Conservation (phyloP, 176 grass and related monocot genomes). For the Zea mays region Zm-B73-REFERENCE-NAM-5.0 NC_050097.1:161445501-161446000, state of each 20-base stretch:
- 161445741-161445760: not conserved
- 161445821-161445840: not conserved
- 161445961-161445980: constrained; percentile 7
- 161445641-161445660: not conserved
- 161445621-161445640: not conserved
- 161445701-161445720: not conserved
- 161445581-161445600: not conserved
- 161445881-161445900: not conserved
- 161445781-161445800: no score
- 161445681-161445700: not conserved
- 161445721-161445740: not conserved
- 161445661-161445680: not conserved
- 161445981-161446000: not conserved
- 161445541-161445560: not conserved
- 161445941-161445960: not conserved
- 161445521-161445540: not conserved
- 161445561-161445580: not conserved
- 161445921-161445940: not conserved
- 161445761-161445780: not conserved
- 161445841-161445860: not conserved
- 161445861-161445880: not conserved
- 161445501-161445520: not conserved
- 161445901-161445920: not conserved
- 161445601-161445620: not conserved
- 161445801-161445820: not conserved